Conservation (phyloP, 192 early-diverging fungal species). For the Fimicolochytrium jonesii region DNA sequence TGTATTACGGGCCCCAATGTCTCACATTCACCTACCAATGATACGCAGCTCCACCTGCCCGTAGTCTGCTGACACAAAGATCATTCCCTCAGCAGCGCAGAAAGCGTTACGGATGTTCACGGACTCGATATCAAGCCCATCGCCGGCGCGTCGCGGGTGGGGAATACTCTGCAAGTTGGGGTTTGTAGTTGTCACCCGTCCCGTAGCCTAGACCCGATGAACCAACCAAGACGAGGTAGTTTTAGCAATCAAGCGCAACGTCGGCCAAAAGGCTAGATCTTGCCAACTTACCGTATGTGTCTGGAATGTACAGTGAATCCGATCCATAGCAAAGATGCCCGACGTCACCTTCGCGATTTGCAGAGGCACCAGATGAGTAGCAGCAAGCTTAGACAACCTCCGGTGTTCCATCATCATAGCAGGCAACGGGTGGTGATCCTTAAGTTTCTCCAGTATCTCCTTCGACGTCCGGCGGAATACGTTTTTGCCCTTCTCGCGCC, state of each 20-base stretch:
- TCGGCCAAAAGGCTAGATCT: no score
- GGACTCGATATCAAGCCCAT: not conserved
- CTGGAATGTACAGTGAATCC: conserved; percentile 27
- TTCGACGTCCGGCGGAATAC: conserved; percentile 14
- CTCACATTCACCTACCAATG: no score
- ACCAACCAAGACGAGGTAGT: no score
- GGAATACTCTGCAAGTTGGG: conserved; percentile 32
- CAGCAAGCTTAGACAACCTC: conserved; percentile 16
- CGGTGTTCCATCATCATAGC: conserved; percentile 31
- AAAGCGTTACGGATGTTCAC: conserved; percentile 28
- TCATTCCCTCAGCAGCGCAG: conserved; percentile 22
- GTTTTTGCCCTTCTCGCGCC: not conserved
- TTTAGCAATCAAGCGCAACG: no score
- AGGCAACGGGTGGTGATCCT: conserved; percentile 13
- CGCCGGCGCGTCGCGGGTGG: conserved; percentile 12
- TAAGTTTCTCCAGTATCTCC: conserved; percentile 20
- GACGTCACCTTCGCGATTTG: not conserved
- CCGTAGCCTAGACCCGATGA: no score
- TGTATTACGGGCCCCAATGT: no score
- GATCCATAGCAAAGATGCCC: conserved; percentile 17
- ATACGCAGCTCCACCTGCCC: conserved; percentile 30
- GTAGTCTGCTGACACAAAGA: conserved; percentile 30
- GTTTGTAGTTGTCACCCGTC: conserved; percentile 15
- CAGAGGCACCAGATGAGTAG: conserved; percentile 24
- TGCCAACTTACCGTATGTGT: conserved; percentile 26